phyloP scores from a whole-genome alignment of 805 yeast species.

The Isabelozyma pseudorhagii region DNA sequence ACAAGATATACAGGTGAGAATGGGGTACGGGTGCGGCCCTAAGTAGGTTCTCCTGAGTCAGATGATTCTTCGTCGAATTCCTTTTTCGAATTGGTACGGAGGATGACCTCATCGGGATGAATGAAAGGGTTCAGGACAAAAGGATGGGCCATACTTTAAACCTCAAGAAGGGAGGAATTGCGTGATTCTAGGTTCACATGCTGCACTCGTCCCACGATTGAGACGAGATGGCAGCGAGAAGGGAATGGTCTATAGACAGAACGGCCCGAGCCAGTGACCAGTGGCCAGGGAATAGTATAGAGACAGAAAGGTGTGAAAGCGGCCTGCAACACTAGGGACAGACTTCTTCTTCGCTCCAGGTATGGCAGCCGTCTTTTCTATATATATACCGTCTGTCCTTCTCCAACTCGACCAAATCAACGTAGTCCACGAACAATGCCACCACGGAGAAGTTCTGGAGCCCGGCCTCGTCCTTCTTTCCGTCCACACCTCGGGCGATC shows the following conservation, averaged over 20 bases:
- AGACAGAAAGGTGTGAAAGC: too few species aligned
- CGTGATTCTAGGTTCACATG: too few species aligned
- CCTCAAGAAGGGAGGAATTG: constrained; percentile 73
- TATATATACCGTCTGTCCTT: constrained; percentile 54
- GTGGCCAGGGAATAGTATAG: too few species aligned
- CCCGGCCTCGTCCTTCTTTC: constrained; percentile 60
- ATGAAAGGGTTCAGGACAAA: constrained; percentile 75
- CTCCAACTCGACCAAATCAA: constrained; percentile 64
- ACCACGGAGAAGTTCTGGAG: constrained; percentile 66
- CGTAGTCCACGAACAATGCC: constrained; percentile 65
- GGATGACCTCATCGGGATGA: constrained; percentile 50
- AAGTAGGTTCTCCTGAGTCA: constrained; percentile 1
- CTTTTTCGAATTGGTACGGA: constrained; percentile 7
- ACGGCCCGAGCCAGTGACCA: too few species aligned
- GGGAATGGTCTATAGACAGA: too few species aligned
- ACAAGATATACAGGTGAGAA: background rate
- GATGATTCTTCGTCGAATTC: constrained; percentile 12
- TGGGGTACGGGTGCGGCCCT: background rate
- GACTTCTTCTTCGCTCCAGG: constrained; percentile 73
- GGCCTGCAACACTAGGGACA: constrained; percentile 51
- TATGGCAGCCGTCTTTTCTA: constrained; percentile 48
- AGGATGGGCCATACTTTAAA: constrained; percentile 93
- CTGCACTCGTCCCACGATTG: too few species aligned
- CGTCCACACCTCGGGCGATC: constrained; percentile 80
- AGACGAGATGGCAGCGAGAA: too few species aligned